Percentiles rank a stretch among this genome's conserved stretches.
phyloP scores from a whole-genome alignment of 768 basidiomycete species.

The Suillus ampliporus region DNA sequence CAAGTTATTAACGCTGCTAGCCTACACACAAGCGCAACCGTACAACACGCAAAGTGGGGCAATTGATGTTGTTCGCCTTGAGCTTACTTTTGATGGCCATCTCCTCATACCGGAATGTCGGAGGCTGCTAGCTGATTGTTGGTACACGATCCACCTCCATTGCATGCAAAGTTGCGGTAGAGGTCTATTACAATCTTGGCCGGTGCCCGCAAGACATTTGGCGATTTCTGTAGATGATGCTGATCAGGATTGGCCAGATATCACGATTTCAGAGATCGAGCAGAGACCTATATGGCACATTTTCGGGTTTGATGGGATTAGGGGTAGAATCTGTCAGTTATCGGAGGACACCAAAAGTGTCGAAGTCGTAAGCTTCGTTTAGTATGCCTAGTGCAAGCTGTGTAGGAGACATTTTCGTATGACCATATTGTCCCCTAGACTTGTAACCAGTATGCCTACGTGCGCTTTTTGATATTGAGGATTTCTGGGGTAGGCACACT shows the following conservation, averaged over 20 bases:
- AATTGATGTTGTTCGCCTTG: background rate
- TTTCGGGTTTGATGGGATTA: background rate
- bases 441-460: no score
- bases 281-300: background rate
- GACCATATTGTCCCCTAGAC: background rate
- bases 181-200: background rate
- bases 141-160: background rate
- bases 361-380: background rate
- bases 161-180: background rate
- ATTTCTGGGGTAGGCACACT: no score
- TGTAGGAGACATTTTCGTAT: background rate
- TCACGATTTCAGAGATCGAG: background rate
- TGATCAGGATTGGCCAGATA: background rate
- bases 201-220: background rate
- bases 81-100: background rate
- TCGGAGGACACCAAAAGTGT: background rate
- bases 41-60: background rate
- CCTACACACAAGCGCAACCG: background rate
- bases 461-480: no score
- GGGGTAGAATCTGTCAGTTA: background rate
- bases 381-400: background rate
- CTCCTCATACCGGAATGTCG: background rate
- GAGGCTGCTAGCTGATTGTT: background rate
- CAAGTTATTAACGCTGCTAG: background rate
- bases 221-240: background rate